Evolutionary conservation across 768 basidiomycete species (phyloP).

Genomic region (Hericium coralloides): DNA sequence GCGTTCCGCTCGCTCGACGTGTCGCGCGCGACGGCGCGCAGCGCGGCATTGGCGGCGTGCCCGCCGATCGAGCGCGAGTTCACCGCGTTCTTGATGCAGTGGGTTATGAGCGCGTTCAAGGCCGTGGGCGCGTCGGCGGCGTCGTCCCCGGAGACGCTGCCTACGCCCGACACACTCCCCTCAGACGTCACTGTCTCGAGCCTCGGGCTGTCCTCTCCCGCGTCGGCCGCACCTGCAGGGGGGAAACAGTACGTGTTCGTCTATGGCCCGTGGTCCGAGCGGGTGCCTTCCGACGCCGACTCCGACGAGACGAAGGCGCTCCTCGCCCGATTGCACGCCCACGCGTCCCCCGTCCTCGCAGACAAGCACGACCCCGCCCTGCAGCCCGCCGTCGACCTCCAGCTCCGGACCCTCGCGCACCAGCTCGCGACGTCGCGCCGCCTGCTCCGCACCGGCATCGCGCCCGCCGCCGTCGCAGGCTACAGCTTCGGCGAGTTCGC

Average conservation of each 20-base stretch:
- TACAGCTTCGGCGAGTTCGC: constrained; percentile 6
- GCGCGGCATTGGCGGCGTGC: neutral
- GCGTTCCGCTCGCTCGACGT: neutral
- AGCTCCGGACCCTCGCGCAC: neutral
- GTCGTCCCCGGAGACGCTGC: neutral
- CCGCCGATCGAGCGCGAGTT: neutral
- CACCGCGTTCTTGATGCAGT: neutral
- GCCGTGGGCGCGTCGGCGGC: neutral
- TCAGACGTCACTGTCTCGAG: neutral
- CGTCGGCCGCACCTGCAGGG: neutral
- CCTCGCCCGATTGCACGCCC: neutral
- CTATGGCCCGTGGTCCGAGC: neutral
- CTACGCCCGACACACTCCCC: neutral
- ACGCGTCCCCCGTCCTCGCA: neutral
- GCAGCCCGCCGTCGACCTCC: neutral
- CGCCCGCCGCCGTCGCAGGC: constrained; percentile 1
- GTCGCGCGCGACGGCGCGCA: neutral
- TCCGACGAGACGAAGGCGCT: neutral
- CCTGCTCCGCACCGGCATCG: neutral
- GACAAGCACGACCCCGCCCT: neutral
- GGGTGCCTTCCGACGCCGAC: neutral
- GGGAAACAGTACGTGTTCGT: neutral
- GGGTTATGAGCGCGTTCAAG: neutral
- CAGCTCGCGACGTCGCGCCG: neutral
- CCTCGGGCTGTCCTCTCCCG: neutral